Evolutionary conservation across 164 flowering plant genomes (phyloP).

Genomic region (Malania oleifera): DNA sequence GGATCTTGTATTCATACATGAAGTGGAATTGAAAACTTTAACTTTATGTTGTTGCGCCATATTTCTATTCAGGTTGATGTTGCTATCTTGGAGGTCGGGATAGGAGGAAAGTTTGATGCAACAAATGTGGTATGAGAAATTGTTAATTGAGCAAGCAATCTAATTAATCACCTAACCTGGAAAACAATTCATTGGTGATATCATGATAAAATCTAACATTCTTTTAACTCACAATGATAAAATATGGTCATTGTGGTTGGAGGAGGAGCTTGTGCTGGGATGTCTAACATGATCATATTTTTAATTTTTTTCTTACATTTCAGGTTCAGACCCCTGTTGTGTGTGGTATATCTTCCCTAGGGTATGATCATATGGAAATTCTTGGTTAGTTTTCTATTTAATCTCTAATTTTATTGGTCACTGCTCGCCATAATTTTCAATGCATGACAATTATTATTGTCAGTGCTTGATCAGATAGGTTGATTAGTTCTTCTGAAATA

Average conservation of each 20-base stretch:
- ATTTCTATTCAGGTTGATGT: constrained; percentile 76
- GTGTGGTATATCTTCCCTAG: constrained; percentile 94
- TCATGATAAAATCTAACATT: background rate
- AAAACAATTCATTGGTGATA: background rate
- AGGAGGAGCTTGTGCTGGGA: too few species aligned
- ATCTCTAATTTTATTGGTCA: constrained; percentile 2
- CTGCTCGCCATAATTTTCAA: too few species aligned
- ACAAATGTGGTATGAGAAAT: constrained; percentile 84
- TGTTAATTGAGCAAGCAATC: constrained; percentile 3
- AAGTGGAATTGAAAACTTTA: background rate
- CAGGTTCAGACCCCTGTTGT: constrained; percentile 87
- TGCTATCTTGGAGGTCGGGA: constrained; percentile 93
- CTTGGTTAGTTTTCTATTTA: constrained; percentile 78
- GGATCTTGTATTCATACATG: background rate
- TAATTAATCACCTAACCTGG: background rate
- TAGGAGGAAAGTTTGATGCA: constrained; percentile 95
- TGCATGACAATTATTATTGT: background rate
- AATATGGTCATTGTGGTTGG: background rate
- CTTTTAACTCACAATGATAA: background rate
- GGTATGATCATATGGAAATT: constrained; percentile 99
- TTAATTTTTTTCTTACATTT: too few species aligned
- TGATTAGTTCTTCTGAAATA: too few species aligned
- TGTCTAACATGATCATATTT: too few species aligned
- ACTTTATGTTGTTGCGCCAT: background rate
- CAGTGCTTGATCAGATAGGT: too few species aligned